Evolutionary conservation across 768 basidiomycete genomes (phyloP).

Genomic region (Mycena crocata): DNA sequence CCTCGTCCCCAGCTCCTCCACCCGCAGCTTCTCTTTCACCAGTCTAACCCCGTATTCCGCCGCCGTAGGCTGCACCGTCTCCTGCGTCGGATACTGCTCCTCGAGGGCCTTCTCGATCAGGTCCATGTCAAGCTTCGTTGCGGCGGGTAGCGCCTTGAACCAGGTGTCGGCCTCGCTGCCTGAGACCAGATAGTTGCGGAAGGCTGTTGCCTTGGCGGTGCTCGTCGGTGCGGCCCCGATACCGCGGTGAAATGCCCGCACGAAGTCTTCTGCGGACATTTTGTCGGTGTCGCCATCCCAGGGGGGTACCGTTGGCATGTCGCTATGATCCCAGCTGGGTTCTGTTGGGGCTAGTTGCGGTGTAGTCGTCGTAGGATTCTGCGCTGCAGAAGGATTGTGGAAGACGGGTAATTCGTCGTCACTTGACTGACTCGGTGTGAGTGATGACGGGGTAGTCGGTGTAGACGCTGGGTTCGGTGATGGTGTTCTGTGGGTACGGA

Average conservation of each 20-base stretch:
- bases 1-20: constrained; percentile 1
- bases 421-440: neutral
- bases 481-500: neutral
- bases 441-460: neutral
- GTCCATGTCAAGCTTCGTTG: neutral
- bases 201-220: neutral
- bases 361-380: neutral
- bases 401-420: neutral
- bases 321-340: neutral
- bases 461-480: neutral
- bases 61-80: neutral
- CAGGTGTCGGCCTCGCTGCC: neutral
- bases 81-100: neutral
- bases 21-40: neutral
- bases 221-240: neutral
- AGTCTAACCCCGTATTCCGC: neutral
- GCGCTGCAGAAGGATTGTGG: neutral
- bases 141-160: neutral
- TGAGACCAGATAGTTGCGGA: neutral
- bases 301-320: neutral
- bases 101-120: neutral
- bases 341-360: neutral
- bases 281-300: constrained; percentile 3
- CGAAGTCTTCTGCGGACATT: neutral
- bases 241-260: neutral